These are phyloP conservation scores for Prosopis cineraria DNA, from an alignment of 306 rosid species.

Conservation along the genomic window DNA sequence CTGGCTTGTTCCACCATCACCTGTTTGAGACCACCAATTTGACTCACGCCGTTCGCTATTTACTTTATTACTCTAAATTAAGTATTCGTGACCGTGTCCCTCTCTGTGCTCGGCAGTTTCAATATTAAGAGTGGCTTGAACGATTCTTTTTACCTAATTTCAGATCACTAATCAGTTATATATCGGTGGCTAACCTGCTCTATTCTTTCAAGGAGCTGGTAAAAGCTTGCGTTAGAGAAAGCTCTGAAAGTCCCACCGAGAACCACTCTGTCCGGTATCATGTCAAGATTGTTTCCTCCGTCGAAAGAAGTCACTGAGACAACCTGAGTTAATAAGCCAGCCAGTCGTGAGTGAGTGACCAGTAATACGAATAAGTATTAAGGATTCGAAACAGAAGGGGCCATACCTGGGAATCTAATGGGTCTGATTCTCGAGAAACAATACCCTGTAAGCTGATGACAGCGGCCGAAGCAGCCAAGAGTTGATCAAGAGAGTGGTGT, in stretches of 20 bases:
- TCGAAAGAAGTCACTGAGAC: slow-evolving; percentile 82
- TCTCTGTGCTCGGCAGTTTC: too few species aligned
- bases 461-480: slow-evolving; percentile 84
- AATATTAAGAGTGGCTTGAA: background rate
- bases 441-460: slow-evolving; percentile 93
- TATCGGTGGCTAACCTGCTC: slow-evolving; percentile 56
- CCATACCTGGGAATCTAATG: slow-evolving; percentile 96
- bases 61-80: background rate
- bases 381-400: background rate
- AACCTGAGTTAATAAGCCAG: slow-evolving; percentile 49
- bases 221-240: slow-evolving; percentile 83
- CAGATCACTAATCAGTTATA: too few species aligned
- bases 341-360: background rate
- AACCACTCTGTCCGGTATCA: slow-evolving; percentile 64
- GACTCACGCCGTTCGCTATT: background rate
- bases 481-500: slow-evolving; percentile 62
- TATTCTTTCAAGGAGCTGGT: slow-evolving; percentile 75
- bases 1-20: slow-evolving; percentile 86
- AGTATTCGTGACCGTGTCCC: background rate
- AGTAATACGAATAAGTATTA: background rate
- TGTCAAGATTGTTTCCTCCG: slow-evolving; percentile 76
- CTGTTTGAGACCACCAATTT: slow-evolving; percentile 40
- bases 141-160: too few species aligned
- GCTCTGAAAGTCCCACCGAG: slow-evolving; percentile 93
- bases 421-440: slow-evolving; percentile 95